Evolutionary conservation across 2,329 filamentous ascomycete genomes (phyloP), one percentile per base, ranked within the genome.

Genomic region (Monilinia vaccinii-corymbosi): DNA sequence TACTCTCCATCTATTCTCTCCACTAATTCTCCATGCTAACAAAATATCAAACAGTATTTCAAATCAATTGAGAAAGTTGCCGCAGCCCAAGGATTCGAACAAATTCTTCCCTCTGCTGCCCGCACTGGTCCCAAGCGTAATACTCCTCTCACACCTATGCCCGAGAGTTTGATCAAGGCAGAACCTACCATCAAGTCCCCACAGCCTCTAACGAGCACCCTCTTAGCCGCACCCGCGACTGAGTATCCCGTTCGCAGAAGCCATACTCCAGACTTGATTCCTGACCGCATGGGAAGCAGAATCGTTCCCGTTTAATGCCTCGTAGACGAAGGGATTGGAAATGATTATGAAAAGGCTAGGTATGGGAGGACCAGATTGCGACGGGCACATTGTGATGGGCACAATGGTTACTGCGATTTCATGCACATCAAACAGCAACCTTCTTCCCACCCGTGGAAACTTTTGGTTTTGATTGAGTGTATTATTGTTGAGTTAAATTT

Each of bases 21-120:
- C 32, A 34, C 8, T 34, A 5, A 5, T 14, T 14, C 13, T 16
- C 6, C 9, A 40, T 36, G 4, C 56, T 53, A 58, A 58, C 56
- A 18, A 25, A 50, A 14, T 16, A 7, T 14, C 38, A 10, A 16
- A 60, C 65, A 84, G 76, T 88, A 88, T 72, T 88, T 88, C 73
- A 87, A 87, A 74, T 84, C 81, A 63, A 87, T 88, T 67, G 85
- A 88, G 72, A 79, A 83, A 68, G 79, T 86, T 2, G 84, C 84
- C 47, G 77, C 71, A 28, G 75, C 78, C 62, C 77, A 81, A 66
- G 80, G 80, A 44, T 83, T 82, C 69, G 79, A 82, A 70, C 80
- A 82, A 67, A 81, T 81, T 61, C 74, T 82, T 36, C 79, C 80
- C 34, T 82, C 80, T 34, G 79, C 77, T 63, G 78, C 83, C 61